phyloP scores from a whole-genome alignment of 768 basidiomycete genomes.

The Termitomyces sp. region DNA sequence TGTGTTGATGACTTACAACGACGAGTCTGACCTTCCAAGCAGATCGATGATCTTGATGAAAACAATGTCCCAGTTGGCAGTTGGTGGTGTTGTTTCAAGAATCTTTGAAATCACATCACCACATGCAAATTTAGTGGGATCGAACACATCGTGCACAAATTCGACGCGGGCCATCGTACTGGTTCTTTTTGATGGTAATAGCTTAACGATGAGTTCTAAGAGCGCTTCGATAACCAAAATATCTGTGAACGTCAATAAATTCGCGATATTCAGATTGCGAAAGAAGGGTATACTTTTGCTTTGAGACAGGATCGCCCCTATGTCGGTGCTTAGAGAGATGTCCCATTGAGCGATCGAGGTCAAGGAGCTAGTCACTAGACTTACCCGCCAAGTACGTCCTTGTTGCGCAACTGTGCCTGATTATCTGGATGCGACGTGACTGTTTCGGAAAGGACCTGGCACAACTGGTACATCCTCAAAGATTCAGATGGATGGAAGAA shows the following conservation, averaged over 20 bases:
- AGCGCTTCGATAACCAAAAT: slow-evolving; percentile 56
- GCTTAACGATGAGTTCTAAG: slow-evolving; percentile 51
- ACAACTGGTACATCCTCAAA: slow-evolving; percentile 37
- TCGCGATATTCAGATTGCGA: neutral
- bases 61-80: slow-evolving; percentile 51
- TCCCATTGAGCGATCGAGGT: neutral
- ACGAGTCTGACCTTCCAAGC: slow-evolving; percentile 41
- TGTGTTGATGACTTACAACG: slow-evolving; percentile 39
- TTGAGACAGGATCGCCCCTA: slow-evolving; percentile 46
- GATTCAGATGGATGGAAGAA: neutral
- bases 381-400: slow-evolving; percentile 47
- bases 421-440: slow-evolving; percentile 37
- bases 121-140: slow-evolving; percentile 32
- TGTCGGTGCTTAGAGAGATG: slow-evolving; percentile 12
- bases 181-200: slow-evolving; percentile 41
- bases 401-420: slow-evolving; percentile 42
- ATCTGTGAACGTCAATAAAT: slow-evolving; percentile 24
- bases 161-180: slow-evolving; percentile 33
- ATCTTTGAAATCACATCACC: slow-evolving; percentile 34
- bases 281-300: slow-evolving; percentile 37
- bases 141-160: slow-evolving; percentile 53
- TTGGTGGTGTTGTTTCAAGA: slow-evolving; percentile 37
- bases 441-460: slow-evolving; percentile 48
- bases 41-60: slow-evolving; percentile 42
- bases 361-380: neutral